Evolutionary conservation across 1,284 basidiomycete species (phyloP), one percentile per base, ranked within the genome.

Genomic region (Rhodotorula sp.): DNA sequence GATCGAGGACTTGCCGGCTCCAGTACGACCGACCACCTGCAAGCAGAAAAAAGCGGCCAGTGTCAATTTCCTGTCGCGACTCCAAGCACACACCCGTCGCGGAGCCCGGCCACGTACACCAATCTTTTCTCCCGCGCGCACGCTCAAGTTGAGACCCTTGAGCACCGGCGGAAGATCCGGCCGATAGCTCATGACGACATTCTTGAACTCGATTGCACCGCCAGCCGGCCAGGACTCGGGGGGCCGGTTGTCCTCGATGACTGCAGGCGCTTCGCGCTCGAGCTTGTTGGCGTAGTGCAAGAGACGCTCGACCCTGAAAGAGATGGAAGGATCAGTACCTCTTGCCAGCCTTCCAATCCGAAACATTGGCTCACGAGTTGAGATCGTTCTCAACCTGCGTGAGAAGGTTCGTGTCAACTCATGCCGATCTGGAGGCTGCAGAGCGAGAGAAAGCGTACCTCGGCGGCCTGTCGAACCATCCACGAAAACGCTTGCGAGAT

Each of bases 331-430:
- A 16, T 60, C 43, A 60, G 58, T n/a, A 16, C 7, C 14, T 14
- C 23, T 0, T 12, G 43, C 58, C n/a, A n/a, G 3, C 4, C 3
- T 10, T n/a, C 21, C n/a, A 23, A 46, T 5, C n/a, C 21, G 58
- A 16, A 29, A 3, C n/a, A 29, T 34, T 3, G 12, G 54, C 89
- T 89, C n/a, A 60, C 61, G 63, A 64, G 80, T 93, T 93, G 90
- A 95, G 93, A 81, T 94, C 87, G 80, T 95, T 94, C 81, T 95
- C 91, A 21, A 93, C 88, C 54, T 56, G 54, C 51, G 51, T 4
- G 5, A 26, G 54, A 16, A 56, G 26, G 3, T 6, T 29, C 54
- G 29, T n/a, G 79, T 93, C 91, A 5, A 91, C 90, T 20, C 54
- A 31, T 26, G 49, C 7, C 12, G 21, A 7, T 7, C 20, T 20